phyloP scores from a whole-genome alignment of 176 grass and related monocot genomes.

The Eragrostis curvula region DNA sequence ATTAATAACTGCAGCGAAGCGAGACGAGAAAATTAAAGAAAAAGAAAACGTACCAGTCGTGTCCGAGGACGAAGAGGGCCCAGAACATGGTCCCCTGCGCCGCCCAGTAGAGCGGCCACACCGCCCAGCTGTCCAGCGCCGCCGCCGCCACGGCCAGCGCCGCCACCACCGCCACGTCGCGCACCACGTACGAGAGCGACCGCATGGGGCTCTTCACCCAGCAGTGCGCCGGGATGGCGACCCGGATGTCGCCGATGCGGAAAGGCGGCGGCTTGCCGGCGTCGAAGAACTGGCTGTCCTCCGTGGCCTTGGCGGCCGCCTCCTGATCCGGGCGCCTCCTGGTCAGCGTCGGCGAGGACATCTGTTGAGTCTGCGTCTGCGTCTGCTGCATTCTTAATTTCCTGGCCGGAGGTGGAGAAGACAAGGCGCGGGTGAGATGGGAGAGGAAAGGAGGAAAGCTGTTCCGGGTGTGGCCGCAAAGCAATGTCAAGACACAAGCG shows the following conservation, averaged over 20 bases:
- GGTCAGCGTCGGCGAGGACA: neutral
- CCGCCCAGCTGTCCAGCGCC: slow-evolving; percentile 23
- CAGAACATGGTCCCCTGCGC: slow-evolving; percentile 98
- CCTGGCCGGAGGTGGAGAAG: neutral
- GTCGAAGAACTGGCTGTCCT: slow-evolving; percentile 47
- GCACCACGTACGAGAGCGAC: slow-evolving; percentile 68
- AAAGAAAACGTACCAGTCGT: slow-evolving; percentile 62
- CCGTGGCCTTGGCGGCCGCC: slow-evolving; percentile 34
- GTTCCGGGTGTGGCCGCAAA: neutral
- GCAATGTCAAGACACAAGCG: neutral
- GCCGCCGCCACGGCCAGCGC: slow-evolving; percentile 37
- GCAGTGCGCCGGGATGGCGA: slow-evolving; percentile 70
- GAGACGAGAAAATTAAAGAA: no score
- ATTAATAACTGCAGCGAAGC: no score
- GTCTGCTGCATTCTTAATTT: neutral
- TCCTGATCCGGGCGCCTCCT: slow-evolving; percentile 24
- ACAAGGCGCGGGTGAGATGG: no score
- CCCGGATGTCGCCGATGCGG: slow-evolving; percentile 84
- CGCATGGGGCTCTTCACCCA: slow-evolving; percentile 70
- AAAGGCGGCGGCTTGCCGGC: slow-evolving; percentile 73
- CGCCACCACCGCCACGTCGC: slow-evolving; percentile 49
- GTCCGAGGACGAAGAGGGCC: slow-evolving; percentile 93
- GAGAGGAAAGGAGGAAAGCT: neutral
- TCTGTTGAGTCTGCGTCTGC: neutral
- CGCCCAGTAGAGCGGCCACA: slow-evolving; percentile 78